Evolutionary conservation across 2,329 filamentous ascomycete species (phyloP), one percentile per base, ranked within the genome.

Genomic region (Cladosporium velox): DNA sequence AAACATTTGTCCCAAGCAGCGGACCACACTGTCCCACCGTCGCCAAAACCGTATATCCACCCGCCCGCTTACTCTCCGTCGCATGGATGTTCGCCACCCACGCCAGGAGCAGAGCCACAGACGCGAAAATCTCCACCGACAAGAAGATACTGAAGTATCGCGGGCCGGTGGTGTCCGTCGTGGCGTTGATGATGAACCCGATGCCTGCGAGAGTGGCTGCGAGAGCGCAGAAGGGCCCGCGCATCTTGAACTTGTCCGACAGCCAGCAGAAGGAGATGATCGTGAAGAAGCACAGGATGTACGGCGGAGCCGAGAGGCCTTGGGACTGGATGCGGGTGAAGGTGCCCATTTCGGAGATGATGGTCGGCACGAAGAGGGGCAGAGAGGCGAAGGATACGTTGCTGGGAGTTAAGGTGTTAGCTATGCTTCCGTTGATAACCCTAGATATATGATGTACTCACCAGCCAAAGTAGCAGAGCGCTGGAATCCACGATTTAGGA

Each of bases 281-380:
- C 35, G 76, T 67, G 65, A 80, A 72, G 69, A 79, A 81, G 62
- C 75, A 79, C 34, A 81, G 70, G 21, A 79, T 70, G 68, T 81
- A 81, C 0, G 79, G 79, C 0, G 90, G 90, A 0, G 89, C 89
- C 0, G 88, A 89, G 14, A 93, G 83, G 0, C 90, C 90, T 77
- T 93, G 90, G 0, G 90, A 88, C 66, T 87, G 81, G 67, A 91
- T 84, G 15, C 83, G 79, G 0, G 84, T 85, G 77, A 89, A 92
- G 7, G 65, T 54, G 11, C 90, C 90, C 87, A 92, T 90, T 64
- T 80, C 77, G 6, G 75, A 73, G 67, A 82, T 73, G 63, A 81
- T 80, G 0, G 79, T 81, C 0, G 79, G 79, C 0, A 81, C 72
- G 69, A 80, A 81, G 34, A 81, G 78, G 0, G 79, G 79, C 1